Evolutionary conservation across 2,329 filamentous ascomycete species (phyloP).

Genomic region (Mariannaea sp.): DNA sequence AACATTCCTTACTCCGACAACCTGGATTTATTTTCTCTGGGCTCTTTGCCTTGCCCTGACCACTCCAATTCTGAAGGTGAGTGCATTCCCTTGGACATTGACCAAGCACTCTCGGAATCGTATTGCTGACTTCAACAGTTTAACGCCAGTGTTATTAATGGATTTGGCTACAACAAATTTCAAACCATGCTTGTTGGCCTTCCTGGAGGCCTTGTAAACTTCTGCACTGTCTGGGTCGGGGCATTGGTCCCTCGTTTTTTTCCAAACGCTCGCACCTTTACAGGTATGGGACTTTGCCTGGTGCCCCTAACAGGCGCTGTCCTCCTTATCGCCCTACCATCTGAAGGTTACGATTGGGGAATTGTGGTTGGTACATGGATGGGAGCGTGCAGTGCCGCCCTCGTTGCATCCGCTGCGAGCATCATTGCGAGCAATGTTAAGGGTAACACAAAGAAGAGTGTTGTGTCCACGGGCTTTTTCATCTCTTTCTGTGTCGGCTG

Average conservation of each 20-base stretch:
- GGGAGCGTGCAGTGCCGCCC: conserved; percentile 25
- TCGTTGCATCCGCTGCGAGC: conserved; percentile 25
- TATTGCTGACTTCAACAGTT: conserved; percentile 5
- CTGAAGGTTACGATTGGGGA: conserved; percentile 25
- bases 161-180: conserved; percentile 22
- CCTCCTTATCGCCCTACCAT: conserved; percentile 26
- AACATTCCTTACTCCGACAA: conserved; percentile 20
- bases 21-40: conserved; percentile 28
- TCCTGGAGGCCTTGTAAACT: conserved; percentile 25
- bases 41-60: conserved; percentile 29
- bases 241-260: conserved; percentile 28
- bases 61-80: conserved; percentile 32
- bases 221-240: conserved; percentile 27
- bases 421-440: conserved; percentile 49
- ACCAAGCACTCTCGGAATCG: no score
- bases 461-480: conserved; percentile 55
- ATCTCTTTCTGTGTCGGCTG: conserved; percentile 50
- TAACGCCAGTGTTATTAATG: conserved; percentile 16
- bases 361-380: conserved; percentile 37
- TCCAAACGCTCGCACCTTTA: conserved; percentile 24
- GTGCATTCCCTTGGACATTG: neutral
- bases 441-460: conserved; percentile 55
- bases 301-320: conserved; percentile 19
- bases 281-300: conserved; percentile 11
- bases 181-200: conserved; percentile 19